phyloP scores from a whole-genome alignment of 2,329 filamentous ascomycete species.

The Aspergillus proliferans region DNA sequence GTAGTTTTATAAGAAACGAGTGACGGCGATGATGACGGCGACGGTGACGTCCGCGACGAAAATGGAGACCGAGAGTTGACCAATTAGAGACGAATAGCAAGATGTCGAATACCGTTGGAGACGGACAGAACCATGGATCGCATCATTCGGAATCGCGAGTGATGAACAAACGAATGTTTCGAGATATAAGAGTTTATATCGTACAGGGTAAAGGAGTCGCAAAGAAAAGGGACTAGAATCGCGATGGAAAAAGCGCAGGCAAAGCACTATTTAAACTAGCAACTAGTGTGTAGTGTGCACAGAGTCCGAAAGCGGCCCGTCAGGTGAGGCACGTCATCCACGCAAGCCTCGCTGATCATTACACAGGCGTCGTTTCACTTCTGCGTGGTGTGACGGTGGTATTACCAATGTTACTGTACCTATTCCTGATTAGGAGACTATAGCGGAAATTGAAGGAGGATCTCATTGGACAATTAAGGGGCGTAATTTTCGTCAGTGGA shows the following conservation, averaged over 20 bases:
- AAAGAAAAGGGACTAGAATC: too few species aligned
- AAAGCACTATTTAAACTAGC: not conserved
- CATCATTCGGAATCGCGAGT: constrained; percentile 12
- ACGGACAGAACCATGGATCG: constrained; percentile 14
- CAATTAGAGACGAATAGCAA: not conserved
- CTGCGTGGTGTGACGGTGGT: not conserved
- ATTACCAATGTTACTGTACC: not conserved
- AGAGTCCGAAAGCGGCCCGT: constrained; percentile 6
- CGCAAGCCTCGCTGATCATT: constrained; percentile 19
- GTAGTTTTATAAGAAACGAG: not conserved
- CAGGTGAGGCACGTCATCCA: constrained; percentile 17
- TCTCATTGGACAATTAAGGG: not conserved
- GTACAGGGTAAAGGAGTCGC: not conserved
- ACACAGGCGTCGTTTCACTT: not conserved
- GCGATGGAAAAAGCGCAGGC: not conserved
- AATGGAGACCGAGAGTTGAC: not conserved
- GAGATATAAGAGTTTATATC: not conserved
- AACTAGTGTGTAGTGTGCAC: not conserved
- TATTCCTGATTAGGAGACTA: not conserved
- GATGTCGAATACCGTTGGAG: constrained; percentile 3
- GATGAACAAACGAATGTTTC: not conserved
- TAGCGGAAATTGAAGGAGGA: too few species aligned
- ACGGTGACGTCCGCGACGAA: not conserved
- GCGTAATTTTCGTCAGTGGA: not conserved
- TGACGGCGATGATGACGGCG: not conserved